Conservation (phyloP, 164 flowering plant genomes). For the Stephania japonica region DNA sequence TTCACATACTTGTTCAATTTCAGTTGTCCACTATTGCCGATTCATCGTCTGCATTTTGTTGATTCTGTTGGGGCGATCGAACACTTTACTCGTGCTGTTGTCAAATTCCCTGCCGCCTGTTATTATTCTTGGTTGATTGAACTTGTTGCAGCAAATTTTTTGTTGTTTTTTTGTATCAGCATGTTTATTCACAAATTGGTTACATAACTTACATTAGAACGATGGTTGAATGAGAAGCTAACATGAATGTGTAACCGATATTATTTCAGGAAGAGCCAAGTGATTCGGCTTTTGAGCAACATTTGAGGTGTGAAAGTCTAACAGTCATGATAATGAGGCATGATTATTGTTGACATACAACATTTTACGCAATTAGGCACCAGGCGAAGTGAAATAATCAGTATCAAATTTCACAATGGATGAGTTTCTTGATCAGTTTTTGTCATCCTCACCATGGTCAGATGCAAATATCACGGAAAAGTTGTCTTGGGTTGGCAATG, state of each 20-base stretch:
- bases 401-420: constrained; percentile 17
- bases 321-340: background rate
- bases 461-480: constrained; percentile 18
- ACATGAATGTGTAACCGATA: background rate
- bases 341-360: background rate
- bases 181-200: background rate
- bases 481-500: constrained; percentile 23
- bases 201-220: background rate
- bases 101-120: background rate
- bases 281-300: background rate
- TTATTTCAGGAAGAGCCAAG: constrained; percentile 1
- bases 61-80: no score
- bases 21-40: background rate
- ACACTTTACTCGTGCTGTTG: background rate
- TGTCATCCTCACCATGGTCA: constrained; percentile 29
- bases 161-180: background rate
- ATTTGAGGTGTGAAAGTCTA: background rate
- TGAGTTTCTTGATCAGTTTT: constrained; percentile 23
- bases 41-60: no score
- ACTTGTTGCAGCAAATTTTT: background rate
- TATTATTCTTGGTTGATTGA: background rate
- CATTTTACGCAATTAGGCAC: background rate
- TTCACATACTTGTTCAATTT: background rate
- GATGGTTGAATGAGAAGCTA: constrained; percentile 1
- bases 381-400: constrained; percentile 1